Percentiles rank a stretch among this genome's conserved stretches.
Conservation (phyloP, 1,139 yeast species). For the Arxiozyma telluris region DNA sequence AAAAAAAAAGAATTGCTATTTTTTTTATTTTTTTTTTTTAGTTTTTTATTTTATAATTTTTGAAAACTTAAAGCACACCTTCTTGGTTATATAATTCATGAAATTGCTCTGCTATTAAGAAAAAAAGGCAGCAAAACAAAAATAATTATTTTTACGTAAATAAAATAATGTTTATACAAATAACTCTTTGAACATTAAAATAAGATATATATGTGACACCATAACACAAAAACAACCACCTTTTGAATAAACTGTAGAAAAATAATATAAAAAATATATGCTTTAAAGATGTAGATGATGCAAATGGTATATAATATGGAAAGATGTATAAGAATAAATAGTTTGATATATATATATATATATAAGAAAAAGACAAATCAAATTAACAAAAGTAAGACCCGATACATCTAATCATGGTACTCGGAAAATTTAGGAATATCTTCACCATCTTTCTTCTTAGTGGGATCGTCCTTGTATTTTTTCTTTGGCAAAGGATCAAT, state of each 20-base stretch:
- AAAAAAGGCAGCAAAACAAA: neutral
- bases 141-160: too few species aligned
- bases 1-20: too few species aligned
- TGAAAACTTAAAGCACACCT: neutral
- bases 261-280: neutral
- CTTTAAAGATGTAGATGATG: neutral
- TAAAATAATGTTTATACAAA: too few species aligned
- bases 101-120: too few species aligned
- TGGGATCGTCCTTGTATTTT: slow-evolving; percentile 20
- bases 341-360: too few species aligned
- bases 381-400: too few species aligned
- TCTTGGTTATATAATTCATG: neutral
- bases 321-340: neutral
- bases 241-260: neutral
- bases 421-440: slow-evolving; percentile 16
- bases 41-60: too few species aligned
- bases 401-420: slow-evolving; percentile 14
- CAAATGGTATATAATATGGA: neutral
- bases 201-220: neutral
- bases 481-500: slow-evolving; percentile 18
- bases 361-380: too few species aligned
- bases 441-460: slow-evolving; percentile 11
- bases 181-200: neutral
- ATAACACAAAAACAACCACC: neutral
- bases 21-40: too few species aligned